Evolutionary conservation across 2,329 filamentous ascomycete species (phyloP).

Genomic region (Ophiostoma novo-ulmi): DNA sequence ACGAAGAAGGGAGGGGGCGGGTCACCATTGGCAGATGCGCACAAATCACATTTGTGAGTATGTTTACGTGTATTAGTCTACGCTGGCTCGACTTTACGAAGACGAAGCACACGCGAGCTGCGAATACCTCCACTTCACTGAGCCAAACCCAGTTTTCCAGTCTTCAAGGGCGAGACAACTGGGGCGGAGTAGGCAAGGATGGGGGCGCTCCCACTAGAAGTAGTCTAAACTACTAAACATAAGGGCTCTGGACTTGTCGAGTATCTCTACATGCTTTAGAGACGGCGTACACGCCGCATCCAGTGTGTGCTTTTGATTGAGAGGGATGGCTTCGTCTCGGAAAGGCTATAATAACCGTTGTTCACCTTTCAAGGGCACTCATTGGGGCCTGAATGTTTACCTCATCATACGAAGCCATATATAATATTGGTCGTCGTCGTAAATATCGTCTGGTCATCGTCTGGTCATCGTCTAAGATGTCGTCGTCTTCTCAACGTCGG

Average conservation of each 20-base stretch:
- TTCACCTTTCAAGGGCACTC: slow-evolving; percentile 4
- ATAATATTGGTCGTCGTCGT: neutral
- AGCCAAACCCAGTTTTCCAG: neutral
- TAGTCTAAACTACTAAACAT: neutral
- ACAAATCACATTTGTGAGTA: neutral
- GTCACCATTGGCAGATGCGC: neutral
- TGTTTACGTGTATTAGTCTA: slow-evolving; percentile 1
- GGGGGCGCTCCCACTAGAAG: neutral
- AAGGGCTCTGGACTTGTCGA: neutral
- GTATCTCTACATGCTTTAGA: slow-evolving; percentile 1
- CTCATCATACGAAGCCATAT: neutral
- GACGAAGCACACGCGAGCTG: neutral
- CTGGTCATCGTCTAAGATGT: neutral
- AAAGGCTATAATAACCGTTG: slow-evolving; percentile 1
- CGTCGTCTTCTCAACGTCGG: neutral
- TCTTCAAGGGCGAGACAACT: slow-evolving; percentile 12
- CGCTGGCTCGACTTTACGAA: no score
- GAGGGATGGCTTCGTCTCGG: neutral
- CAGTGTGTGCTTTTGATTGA: neutral
- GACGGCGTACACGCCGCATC: neutral
- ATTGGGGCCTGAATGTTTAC: neutral
- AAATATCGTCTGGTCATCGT: neutral
- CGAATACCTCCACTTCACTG: neutral
- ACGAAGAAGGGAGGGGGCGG: neutral
- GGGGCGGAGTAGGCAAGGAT: neutral